Base-by-base conservation (phyloP, 192 early-diverging fungal species). In the Entomortierella beljakovae region DNA sequence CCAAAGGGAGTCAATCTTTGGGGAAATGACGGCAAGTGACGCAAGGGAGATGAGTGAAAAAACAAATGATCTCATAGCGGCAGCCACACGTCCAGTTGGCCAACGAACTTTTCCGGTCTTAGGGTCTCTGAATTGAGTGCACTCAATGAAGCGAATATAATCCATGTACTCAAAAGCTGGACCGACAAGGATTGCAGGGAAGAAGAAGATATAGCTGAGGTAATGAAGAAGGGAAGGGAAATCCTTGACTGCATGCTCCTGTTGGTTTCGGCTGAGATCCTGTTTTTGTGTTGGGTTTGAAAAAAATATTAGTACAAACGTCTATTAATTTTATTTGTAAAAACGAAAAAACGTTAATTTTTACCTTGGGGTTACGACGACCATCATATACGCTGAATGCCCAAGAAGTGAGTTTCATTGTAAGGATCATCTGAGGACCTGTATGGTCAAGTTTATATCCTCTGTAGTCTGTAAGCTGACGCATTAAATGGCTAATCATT, bases 351-450 rank as follows among this genome's bases (percentile, higher is more conserved):
- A 31, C 23, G 37, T 42, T 32, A 33, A 22, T 8, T 20, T 10
- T 6, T 70, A 71, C 64, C 61, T 71, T 64, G 40, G 48, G 82
- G 28, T 73, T 70, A 33, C 81, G 76, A 35, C 85, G 88, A 28
- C 94, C 95, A 68, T 98, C 96, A 68, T 88, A 84, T 13, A 94
- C 88, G 53, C 88, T 90, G 82, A 92, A 98, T 0, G 94, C 95
- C 83, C 94, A 94, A 11, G 91, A 90, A 22, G 95, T 94, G 43
- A 96, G 73, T 70, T 97, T 97, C 63, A 97, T 96, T n/a, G 95
- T 91, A 54, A 97, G 82, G 26, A 98, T 88, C 97, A 99, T 99
- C 81, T 96, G 92, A 2, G 95, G 94, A 15, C 94, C 93, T 11
- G 97, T 94, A 60, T 92, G 85, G 83, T 99, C 96, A 71, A 95